Evolutionary conservation across 371 early-diverging fungal species (phyloP).

Genomic region (Rhizopus arrhizus): DNA sequence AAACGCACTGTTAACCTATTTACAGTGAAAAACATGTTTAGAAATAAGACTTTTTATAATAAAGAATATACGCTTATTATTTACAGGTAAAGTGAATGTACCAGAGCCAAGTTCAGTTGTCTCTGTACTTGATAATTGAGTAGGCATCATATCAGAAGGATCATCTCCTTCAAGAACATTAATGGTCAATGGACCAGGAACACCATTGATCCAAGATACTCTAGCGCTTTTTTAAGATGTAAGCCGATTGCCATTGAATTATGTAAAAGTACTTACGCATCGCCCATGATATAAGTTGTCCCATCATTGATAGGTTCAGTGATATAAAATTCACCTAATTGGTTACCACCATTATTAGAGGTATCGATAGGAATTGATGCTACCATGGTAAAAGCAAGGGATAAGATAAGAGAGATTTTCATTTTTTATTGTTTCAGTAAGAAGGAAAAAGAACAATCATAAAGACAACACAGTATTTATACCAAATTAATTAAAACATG

Average conservation of each 20-base stretch:
- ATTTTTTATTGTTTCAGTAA: neutral
- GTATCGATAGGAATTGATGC: neutral
- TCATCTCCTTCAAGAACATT: slow-evolving; percentile 8
- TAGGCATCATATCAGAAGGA: slow-evolving; percentile 1
- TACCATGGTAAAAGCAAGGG: slow-evolving; percentile 1
- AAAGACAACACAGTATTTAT: neutral
- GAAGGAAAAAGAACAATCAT: neutral
- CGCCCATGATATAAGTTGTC: neutral
- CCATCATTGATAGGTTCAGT: neutral
- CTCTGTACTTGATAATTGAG: neutral
- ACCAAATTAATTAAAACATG: neutral
- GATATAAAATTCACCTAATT: neutral
- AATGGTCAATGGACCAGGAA: slow-evolving; percentile 2
- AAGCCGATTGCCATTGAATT: neutral
- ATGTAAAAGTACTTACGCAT: neutral
- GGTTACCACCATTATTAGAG: neutral
- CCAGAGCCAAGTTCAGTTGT: neutral
- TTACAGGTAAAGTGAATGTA: slow-evolving; percentile 6
- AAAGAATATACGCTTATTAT: slow-evolving; percentile 2
- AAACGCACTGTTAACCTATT: slow-evolving; percentile 7
- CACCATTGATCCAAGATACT: slow-evolving; percentile 16
- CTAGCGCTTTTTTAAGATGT: neutral
- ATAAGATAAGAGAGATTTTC: neutral
- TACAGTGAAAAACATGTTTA: neutral
- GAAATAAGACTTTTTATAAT: neutral